These are phyloP conservation scores for Abrus pulchellus DNA, from an alignment of 306 rosid species.

Conservation along the genomic window DNA sequence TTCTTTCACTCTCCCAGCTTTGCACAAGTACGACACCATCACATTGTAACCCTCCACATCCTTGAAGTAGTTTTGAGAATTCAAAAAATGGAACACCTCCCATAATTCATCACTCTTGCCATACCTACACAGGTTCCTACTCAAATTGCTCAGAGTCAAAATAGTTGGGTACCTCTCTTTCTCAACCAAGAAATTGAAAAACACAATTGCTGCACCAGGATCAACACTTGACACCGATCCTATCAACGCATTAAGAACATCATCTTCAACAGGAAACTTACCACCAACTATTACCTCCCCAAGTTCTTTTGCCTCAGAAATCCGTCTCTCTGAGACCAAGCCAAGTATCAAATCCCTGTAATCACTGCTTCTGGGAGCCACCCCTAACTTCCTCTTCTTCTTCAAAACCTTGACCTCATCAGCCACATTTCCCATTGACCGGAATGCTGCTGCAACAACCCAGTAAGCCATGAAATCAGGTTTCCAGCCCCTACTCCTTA, in stretches of 20 bases:
- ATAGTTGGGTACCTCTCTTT: slow-evolving; percentile 76
- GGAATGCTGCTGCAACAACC: slow-evolving; percentile 72
- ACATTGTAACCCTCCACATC: slow-evolving; percentile 78
- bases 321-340: slow-evolving; percentile 64
- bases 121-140: slow-evolving; percentile 73
- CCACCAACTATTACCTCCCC: slow-evolving; percentile 81
- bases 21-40: slow-evolving; percentile 77
- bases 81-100: slow-evolving; percentile 66
- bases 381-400: slow-evolving; percentile 94
- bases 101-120: slow-evolving; percentile 66
- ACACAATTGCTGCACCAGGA: slow-evolving; percentile 67
- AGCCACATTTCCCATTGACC: slow-evolving; percentile 59
- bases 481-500: slow-evolving; percentile 77
- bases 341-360: slow-evolving; percentile 70
- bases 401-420: slow-evolving; percentile 78
- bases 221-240: slow-evolving; percentile 74
- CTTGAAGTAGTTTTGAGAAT: slow-evolving; percentile 62
- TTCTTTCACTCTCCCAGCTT: slow-evolving; percentile 79
- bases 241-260: slow-evolving; percentile 74
- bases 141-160: slow-evolving; percentile 66
- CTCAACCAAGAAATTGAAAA: slow-evolving; percentile 72
- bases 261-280: slow-evolving; percentile 78
- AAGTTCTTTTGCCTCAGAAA: slow-evolving; percentile 73
- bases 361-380: slow-evolving; percentile 79
- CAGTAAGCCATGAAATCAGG: slow-evolving; percentile 95